Conservation (phyloP, 768 basidiomycete genomes). For the Erythrobasidium yunnanense region DNA sequence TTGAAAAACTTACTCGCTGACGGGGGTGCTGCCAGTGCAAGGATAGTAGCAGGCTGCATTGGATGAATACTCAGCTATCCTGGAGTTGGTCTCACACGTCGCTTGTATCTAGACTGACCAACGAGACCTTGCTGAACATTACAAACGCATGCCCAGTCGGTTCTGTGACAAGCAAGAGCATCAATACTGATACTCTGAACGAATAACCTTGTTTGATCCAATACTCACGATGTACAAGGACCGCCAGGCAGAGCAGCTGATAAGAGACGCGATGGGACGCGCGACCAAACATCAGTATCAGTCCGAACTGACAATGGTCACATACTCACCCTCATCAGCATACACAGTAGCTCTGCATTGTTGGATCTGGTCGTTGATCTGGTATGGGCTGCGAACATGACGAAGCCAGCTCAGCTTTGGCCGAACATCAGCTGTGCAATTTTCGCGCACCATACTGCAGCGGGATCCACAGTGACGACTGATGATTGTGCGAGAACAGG, state of each 20-base stretch:
- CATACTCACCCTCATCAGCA: neutral
- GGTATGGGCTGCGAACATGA: conserved; percentile 5
- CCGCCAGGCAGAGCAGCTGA: neutral
- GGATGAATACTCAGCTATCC: no score
- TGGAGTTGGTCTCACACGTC: no score
- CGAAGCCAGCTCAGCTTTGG: neutral
- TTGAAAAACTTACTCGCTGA: neutral
- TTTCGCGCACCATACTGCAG: conserved; percentile 9
- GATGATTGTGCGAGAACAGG: no score
- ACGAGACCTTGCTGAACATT: conserved; percentile 18
- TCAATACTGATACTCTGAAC: no score
- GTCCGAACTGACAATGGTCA: no score
- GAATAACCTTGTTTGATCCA: no score
- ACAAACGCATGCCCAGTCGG: conserved; percentile 20
- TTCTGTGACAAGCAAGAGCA: neutral
- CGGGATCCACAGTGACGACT: neutral
- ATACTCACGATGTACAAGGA: neutral
- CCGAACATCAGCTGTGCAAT: neutral
- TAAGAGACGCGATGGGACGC: neutral
- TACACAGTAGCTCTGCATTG: neutral
- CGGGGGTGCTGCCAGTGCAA: conserved; percentile 11
- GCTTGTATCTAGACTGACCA: no score
- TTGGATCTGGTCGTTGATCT: conserved; percentile 20
- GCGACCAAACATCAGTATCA: no score
- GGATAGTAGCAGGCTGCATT: conserved; percentile 5